These are phyloP conservation scores for Talaromyces sp. DNA, from an alignment of 2,329 filamentous ascomycete genomes.

Conservation along the genomic window DNA sequence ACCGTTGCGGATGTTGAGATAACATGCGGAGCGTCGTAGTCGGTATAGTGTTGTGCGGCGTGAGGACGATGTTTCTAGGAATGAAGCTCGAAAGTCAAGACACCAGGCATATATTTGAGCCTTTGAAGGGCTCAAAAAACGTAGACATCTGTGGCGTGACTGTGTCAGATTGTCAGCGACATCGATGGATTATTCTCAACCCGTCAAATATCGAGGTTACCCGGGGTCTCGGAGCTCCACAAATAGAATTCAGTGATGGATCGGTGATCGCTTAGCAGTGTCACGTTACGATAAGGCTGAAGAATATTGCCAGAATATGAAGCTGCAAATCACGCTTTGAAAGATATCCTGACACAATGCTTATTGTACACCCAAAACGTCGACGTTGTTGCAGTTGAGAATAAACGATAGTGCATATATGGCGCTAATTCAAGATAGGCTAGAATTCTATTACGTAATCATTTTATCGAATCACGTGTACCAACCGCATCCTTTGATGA, in stretches of 20 bases:
- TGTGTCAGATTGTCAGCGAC: no score
- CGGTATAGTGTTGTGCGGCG: background rate
- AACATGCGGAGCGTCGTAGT: background rate
- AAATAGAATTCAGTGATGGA: background rate
- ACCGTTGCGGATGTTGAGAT: background rate
- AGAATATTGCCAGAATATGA: background rate
- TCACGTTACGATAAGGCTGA: background rate
- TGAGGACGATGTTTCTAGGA: background rate
- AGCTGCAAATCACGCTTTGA: background rate
- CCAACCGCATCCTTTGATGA: constrained; percentile 4
- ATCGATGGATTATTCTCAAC: background rate
- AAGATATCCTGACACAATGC: background rate
- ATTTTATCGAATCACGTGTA: background rate
- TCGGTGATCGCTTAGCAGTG: background rate
- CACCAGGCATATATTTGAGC: background rate
- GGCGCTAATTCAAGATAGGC: background rate
- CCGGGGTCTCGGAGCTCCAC: background rate
- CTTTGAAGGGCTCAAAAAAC: background rate
- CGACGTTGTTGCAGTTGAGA: background rate
- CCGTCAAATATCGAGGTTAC: background rate
- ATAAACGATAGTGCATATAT: background rate
- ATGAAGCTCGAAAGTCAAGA: background rate
- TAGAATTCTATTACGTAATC: background rate
- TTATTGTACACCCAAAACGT: background rate
- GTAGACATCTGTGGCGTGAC: background rate